phyloP scores from a whole-genome alignment of 306 rosid genomes.

The Alnus rubra region DNA sequence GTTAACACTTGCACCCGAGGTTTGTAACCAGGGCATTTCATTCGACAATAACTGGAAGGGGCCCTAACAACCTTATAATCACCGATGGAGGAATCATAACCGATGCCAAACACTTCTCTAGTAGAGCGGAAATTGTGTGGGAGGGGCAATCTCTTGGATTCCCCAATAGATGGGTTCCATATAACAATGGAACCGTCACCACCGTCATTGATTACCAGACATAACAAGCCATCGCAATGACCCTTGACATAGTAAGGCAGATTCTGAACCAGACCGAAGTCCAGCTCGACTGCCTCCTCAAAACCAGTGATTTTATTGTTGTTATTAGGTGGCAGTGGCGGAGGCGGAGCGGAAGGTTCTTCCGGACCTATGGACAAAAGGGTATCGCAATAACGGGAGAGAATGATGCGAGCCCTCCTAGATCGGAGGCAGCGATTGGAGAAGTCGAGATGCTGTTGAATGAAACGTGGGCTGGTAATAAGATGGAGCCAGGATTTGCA shows the following conservation, averaged over 20 bases:
- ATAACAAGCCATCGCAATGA: conserved; percentile 46
- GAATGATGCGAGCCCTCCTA: conserved; percentile 22
- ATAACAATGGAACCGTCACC: conserved; percentile 30
- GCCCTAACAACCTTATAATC: conserved; percentile 41
- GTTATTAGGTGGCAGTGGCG: neutral
- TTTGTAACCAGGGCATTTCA: conserved; percentile 22
- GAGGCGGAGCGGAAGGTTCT: neutral
- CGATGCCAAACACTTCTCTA: conserved; percentile 37
- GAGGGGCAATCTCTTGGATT: conserved; percentile 31
- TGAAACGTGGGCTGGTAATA: conserved; percentile 24
- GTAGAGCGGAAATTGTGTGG: conserved; percentile 32
- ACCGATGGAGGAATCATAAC: conserved; percentile 18
- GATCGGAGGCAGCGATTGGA: neutral
- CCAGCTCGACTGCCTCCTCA: conserved; percentile 19
- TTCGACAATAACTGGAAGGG: conserved; percentile 36
- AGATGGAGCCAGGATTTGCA: conserved; percentile 41
- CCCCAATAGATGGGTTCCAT: conserved; percentile 42
- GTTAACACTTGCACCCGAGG: conserved; percentile 31
- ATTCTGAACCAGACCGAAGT: conserved; percentile 3
- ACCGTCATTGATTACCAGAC: conserved; percentile 42
- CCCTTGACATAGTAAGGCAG: conserved; percentile 50
- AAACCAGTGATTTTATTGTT: neutral
- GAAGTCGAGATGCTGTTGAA: conserved; percentile 26
- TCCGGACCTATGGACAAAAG: conserved; percentile 32
- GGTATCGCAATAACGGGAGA: conserved; percentile 44